Conservation (phyloP, 208 protist species). For the Tritrichomonas foetus region DNA sequence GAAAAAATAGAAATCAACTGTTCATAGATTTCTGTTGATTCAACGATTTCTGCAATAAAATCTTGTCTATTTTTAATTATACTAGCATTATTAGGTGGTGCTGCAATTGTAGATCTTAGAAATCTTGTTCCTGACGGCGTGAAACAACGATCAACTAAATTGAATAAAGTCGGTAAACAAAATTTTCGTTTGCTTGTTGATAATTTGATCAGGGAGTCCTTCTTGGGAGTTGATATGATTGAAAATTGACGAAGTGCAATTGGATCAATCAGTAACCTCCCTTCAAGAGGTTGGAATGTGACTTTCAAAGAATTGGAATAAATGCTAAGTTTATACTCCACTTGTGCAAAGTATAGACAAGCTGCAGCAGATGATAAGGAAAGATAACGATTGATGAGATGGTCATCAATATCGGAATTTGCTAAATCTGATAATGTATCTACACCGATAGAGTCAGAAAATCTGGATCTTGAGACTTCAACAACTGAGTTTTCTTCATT, state of each 20-base stretch:
- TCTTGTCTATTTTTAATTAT: neutral
- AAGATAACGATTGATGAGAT: neutral
- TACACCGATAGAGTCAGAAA: neutral
- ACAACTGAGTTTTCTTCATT: neutral
- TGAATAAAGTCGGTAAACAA: neutral
- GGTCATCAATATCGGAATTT: neutral
- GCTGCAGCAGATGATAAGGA: neutral
- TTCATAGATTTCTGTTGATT: neutral
- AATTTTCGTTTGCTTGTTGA: neutral
- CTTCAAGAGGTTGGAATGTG: neutral
- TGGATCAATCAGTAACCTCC: conserved; percentile 20
- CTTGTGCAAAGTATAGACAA: neutral
- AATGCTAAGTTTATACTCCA: neutral
- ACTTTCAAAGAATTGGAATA: neutral
- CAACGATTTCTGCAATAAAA: neutral
- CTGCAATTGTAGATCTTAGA: neutral
- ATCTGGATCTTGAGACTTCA: neutral
- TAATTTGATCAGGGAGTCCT: neutral
- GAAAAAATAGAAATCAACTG: neutral
- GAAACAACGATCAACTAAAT: neutral
- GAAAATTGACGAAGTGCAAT: neutral
- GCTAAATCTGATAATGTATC: neutral
- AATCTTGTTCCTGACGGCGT: neutral
- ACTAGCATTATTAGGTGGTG: neutral
- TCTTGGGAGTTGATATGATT: neutral